Conservation (phyloP, 2,329 filamentous ascomycete species). For the Diaporthe sp. region DNA sequence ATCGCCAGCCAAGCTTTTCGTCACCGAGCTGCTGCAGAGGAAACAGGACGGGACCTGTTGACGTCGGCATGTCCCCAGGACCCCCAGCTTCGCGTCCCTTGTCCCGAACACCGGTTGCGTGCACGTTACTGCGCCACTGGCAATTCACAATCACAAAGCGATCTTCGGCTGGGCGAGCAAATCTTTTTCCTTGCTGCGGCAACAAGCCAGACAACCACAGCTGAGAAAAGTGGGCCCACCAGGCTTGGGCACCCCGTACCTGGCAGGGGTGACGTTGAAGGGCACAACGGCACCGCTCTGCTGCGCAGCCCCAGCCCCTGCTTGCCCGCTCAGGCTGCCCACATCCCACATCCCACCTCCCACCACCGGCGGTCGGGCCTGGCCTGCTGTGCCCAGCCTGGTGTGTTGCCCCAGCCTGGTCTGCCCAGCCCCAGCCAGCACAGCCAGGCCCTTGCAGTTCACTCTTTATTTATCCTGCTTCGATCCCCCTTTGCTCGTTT, state of each 20-base stretch:
- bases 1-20: conserved; percentile 19
- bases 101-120: background rate
- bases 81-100: background rate
- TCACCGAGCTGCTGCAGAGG: background rate
- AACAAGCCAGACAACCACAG: conserved; percentile 25
- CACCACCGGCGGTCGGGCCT: too few relatives aligned
- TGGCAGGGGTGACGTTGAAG: conserved; percentile 29
- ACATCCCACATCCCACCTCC: conserved; percentile 15
- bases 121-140: conserved; percentile 25
- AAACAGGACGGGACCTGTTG: background rate
- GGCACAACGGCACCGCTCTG: background rate
- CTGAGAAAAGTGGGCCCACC: conserved; percentile 25
- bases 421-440: conserved; percentile 20
- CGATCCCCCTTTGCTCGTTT: conserved; percentile 9
- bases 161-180: conserved; percentile 31
- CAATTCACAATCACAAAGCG: conserved; percentile 25
- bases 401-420: background rate
- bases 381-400: background rate
- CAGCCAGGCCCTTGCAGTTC: background rate
- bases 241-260: conserved; percentile 24
- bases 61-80: background rate
- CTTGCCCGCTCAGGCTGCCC: background rate
- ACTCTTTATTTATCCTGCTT: conserved; percentile 29
- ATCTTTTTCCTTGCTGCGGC: conserved; percentile 27
- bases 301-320: conserved; percentile 1